Evolutionary conservation across 352 stramenopile genomes (phyloP), one percentile per base, ranked within the genome.

Genomic region (Phytophthora hibernalis): DNA sequence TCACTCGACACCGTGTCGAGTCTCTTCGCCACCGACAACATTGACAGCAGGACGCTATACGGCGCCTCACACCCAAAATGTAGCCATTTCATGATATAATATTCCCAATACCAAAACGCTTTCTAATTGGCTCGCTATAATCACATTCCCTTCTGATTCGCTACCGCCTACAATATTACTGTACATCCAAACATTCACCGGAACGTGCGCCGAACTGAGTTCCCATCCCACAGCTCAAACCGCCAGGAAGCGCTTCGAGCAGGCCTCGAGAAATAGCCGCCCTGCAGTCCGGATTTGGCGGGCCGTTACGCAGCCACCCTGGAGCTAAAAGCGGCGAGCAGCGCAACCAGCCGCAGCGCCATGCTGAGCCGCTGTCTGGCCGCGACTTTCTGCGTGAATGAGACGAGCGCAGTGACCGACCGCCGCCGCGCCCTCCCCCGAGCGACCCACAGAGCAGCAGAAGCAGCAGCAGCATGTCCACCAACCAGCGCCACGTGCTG

Each of bases 361-460:
- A 77, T 77, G 70, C 44, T 77, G 40, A 71, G 65, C 54, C 65
- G 52, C 38, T 77, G 70, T 24, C 65, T 77, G 40, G 59, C 54
- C 51, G 60, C 66, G 38, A 65, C 60, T 55, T 77, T 74, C 51
- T 77, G 70, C 26, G 65, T 74, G 54, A 68, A 72, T 68, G 70
- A 74, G 43, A 58, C 51, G 28, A 54, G 50, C 38, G 55, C 57
- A 73, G 51, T 70, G 64, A 47, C 48, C 22, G 69, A 77, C 63
- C 54, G 69, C 43, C 58, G 57, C 40, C 53, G 53, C 33, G 47
- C 68, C 24, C 64, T 73, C 30, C 37, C 2, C 50, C 58, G 33
- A 61, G 40, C 47, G 68, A 69, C 8, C 37, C 33, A 12, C 26
- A 31, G 26, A 61, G 13, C 37, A 59, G 26, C 26, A 31, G 26